Evolutionary conservation across 495 filamentous ascomycete species (phyloP).

Genomic region (Lasiosphaeria ovina): DNA sequence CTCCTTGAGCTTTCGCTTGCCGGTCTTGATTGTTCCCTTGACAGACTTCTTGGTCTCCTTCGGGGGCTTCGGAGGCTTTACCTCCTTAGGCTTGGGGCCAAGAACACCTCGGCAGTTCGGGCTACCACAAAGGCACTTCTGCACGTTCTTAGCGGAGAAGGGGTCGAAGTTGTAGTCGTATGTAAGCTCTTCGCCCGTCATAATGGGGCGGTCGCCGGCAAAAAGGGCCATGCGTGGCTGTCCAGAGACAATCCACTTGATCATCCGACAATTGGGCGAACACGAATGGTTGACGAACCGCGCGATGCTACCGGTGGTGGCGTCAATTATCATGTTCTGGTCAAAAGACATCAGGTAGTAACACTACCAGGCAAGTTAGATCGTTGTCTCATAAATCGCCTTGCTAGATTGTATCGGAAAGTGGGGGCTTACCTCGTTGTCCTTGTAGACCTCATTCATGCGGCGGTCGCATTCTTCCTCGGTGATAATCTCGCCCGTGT

Average conservation of each 20-base stretch:
- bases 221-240: conserved; percentile 97
- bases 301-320: conserved; percentile 90
- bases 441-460: conserved; percentile 88
- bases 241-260: conserved; percentile 93
- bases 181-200: conserved; percentile 93
- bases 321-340: conserved; percentile 98
- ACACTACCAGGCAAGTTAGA: conserved; percentile 53
- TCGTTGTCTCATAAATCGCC: no score
- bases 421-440: conserved; percentile 68
- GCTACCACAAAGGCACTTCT: conserved; percentile 78
- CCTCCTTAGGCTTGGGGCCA: conserved; percentile 67
- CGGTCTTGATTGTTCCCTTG: conserved; percentile 21
- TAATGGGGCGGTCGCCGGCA: conserved; percentile 82
- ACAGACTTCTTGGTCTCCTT: conserved; percentile 29
- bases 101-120: conserved; percentile 74
- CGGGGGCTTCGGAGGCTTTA: conserved; percentile 40
- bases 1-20: conserved; percentile 36
- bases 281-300: conserved; percentile 98
- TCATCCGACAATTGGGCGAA: conserved; percentile 94
- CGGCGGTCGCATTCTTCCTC: conserved; percentile 87
- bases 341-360: conserved; percentile 99
- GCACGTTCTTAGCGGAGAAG: conserved; percentile 77
- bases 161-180: conserved; percentile 99
- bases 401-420: no score
- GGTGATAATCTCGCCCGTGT: conserved; percentile 95